Base-by-base conservation (phyloP, 371 early-diverging fungal species). In the Zopfochytrium polystomum region DNA sequence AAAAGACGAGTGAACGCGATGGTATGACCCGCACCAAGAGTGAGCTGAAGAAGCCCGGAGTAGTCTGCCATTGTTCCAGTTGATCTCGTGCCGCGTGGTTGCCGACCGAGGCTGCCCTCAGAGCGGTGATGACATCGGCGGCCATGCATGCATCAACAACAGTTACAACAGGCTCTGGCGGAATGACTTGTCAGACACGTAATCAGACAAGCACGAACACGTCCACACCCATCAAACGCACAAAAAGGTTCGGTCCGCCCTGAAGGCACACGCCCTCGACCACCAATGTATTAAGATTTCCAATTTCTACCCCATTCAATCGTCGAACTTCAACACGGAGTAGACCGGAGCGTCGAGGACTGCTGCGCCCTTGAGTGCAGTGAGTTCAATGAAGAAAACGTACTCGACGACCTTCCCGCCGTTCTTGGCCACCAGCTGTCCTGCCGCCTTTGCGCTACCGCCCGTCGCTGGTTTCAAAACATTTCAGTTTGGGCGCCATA, bases 311-410 rank as follows among this genome's bases (percentile, higher is more conserved):
- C 7, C 22, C 47, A 44, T 61, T 68, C 66, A 79, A 65, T 79
- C 76, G 55, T 79, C 76, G 55, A 72, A 73, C 64, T 93, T 80
- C 67, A 97, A 81, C 54, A 95, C 75, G 31, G 94, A 88, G 74
- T 93, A 94, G 52, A 85, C 80, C 13, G 93, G 93, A 4, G 91
- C 93, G 58, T 84, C 80, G 64, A 97, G 81, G 50, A 71, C 74
- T 60, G 84, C 76, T 31, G 79, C 71, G 48, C 96, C 98, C 31
- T 90, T 82, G 68, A 98, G 82, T 44, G 84, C 90, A 47, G 77
- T 85, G 43, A 96, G 81, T 75, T 92, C 94, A 69, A 98, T 88
- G 33, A 95, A 80, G 73, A 98, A 98, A 55, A 93, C 78, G 69
- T 90, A 92, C 68, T 89, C 84, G 22, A 89, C 73, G 15, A 91